phyloP scores from a whole-genome alignment of 129 eudicot species.

The sunflower (Helianthus annuus) region HanXRQr2.0-SUNRISE NC_035443.2:2559449-2559948 shows the following conservation, averaged over 20 bases:
- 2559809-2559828: constrained; percentile 76
- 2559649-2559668: background rate
- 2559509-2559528: too few species aligned
- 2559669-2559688: background rate
- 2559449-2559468: too few species aligned
- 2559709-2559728: constrained; percentile 53
- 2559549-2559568: too few species aligned
- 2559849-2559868: constrained; percentile 44
- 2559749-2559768: constrained; percentile 76
- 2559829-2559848: constrained; percentile 55
- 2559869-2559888: constrained; percentile 20
- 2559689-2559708: background rate
- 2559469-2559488: too few species aligned
- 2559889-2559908: background rate
- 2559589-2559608: too few species aligned
- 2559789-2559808: constrained; percentile 85
- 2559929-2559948: too few species aligned
- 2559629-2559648: background rate
- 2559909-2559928: background rate
- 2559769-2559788: constrained; percentile 87
- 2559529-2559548: too few species aligned
- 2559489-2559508: too few species aligned
- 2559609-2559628: background rate
- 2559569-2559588: too few species aligned
- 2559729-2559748: constrained; percentile 92